Evolutionary conservation across 2,329 filamentous ascomycete genomes (phyloP), one percentile per base, ranked within the genome.

Genomic region (Colletotrichum cordylinicola): DNA sequence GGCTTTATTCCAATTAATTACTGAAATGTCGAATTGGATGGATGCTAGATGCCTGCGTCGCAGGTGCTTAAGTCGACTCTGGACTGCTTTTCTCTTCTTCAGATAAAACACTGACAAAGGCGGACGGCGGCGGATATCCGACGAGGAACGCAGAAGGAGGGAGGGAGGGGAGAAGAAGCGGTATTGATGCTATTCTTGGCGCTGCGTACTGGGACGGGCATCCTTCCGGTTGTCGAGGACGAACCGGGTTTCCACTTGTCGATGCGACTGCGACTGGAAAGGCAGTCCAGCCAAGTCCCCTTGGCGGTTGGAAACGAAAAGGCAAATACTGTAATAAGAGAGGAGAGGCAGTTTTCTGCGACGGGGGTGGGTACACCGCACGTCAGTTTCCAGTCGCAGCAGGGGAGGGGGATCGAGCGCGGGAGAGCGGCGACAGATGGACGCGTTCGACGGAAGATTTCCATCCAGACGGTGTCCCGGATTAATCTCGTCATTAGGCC

Each of bases 161-260:
- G 24, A 43, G 56, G 24, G 13, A 18, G 65, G 56, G 24, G 29
- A 18, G 65, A 67, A 72, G 33, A 35, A 16, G 61, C 73, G 31
- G 39, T 39, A 55, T 18, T 56, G 56, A 27, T 75, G 62, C 73
- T 75, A 75, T 75, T 73, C 31, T 73, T 75, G 73, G 69, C 24
- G 21, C 6, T 27, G 27, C 35, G 33, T 62, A 33, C 65, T 43
- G 43, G 39, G 56, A 70, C 56, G 39, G 52, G 33, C 21, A 74
- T 37, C 56, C 70, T 35, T 52, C 43, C 10, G 2, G 43, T 6
- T 52, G 43, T 4, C n/a, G 43, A 52, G 10, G n/a, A 52, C 43
- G 43, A 52, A 52, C 43, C 43, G n/a, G 43, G 43, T 52, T 52
- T 52, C 43, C 55, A 43, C 35, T 31, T 48, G 67, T 48, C 67